phyloP scores from a whole-genome alignment of 2,329 filamentous ascomycete genomes.

The Aspergillus fumigatus region DNA sequence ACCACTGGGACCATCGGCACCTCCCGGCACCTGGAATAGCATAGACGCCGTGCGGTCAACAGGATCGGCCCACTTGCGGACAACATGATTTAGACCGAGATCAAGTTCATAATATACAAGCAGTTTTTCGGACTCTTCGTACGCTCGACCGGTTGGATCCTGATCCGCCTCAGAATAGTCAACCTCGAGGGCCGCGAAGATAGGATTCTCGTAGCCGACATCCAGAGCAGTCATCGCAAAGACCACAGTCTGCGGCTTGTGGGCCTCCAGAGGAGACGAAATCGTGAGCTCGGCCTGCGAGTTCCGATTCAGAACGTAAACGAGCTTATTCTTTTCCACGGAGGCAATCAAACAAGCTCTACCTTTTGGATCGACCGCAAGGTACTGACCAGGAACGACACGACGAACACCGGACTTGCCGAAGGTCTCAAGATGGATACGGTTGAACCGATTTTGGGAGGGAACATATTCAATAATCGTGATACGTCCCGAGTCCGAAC shows the following conservation, averaged over 20 bases:
- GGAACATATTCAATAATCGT: slow-evolving; percentile 89
- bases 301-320: slow-evolving; percentile 96
- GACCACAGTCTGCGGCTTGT: slow-evolving; percentile 86
- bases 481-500: slow-evolving; percentile 92
- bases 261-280: slow-evolving; percentile 92
- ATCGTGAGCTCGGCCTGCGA: slow-evolving; percentile 92
- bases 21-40: slow-evolving; percentile 92
- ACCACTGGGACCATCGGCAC: slow-evolving; percentile 87
- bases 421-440: slow-evolving; percentile 93
- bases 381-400: slow-evolving; percentile 91
- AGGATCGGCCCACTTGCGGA: slow-evolving; percentile 91
- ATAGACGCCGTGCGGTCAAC: slow-evolving; percentile 86
- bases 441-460: slow-evolving; percentile 78
- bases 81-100: slow-evolving; percentile 92
- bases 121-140: slow-evolving; percentile 77
- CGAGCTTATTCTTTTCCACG: slow-evolving; percentile 97
- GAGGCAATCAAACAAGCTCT: slow-evolving; percentile 91
- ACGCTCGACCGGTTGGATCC: slow-evolving; percentile 79
- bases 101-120: slow-evolving; percentile 98
- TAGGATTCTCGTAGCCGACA: slow-evolving; percentile 93
- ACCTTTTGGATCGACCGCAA: slow-evolving; percentile 92
- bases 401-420: slow-evolving; percentile 93
- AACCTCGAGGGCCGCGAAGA: slow-evolving; percentile 91
- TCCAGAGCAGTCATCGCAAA: slow-evolving; percentile 85
- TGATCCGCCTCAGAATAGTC: slow-evolving; percentile 90